Conservation (phyloP, 768 basidiomycete species). For the Ramaria rubella region DNA sequence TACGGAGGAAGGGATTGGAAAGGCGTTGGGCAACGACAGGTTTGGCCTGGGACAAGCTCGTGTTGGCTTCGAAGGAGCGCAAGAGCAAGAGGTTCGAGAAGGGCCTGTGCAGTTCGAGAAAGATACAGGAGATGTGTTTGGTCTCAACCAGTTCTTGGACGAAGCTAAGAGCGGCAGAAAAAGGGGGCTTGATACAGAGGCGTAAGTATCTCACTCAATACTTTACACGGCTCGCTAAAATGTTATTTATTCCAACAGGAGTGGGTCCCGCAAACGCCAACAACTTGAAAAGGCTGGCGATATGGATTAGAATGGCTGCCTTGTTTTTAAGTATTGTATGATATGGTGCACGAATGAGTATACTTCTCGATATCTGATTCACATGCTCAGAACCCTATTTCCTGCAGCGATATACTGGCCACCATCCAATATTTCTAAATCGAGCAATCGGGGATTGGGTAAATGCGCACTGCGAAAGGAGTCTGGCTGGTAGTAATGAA, state of each 20-base stretch:
- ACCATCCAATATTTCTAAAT: too few species aligned
- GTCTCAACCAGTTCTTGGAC: constrained; percentile 93
- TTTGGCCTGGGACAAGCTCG: constrained; percentile 82
- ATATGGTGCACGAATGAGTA: too few species aligned
- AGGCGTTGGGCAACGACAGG: constrained; percentile 87
- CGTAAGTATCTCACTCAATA: constrained; percentile 36
- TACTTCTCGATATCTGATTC: too few species aligned
- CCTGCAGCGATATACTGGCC: too few species aligned
- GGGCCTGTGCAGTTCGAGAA: constrained; percentile 99
- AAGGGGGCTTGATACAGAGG: constrained; percentile 73
- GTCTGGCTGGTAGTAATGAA: too few species aligned
- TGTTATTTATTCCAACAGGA: constrained; percentile 27
- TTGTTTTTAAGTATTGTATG: neutral
- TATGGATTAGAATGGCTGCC: constrained; percentile 22
- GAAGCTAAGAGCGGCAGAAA: constrained; percentile 95
- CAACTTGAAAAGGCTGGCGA: constrained; percentile 60
- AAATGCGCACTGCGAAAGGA: too few species aligned
- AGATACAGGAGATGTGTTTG: constrained; percentile 94
- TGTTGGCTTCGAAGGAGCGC: constrained; percentile 88
- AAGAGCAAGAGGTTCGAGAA: constrained; percentile 74
- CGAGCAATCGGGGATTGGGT: too few species aligned
- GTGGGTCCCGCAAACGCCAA: constrained; percentile 58
- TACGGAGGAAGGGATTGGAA: constrained; percentile 89
- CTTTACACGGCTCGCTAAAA: neutral
- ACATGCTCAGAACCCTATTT: too few species aligned